phyloP scores from a whole-genome alignment of 2,329 filamentous ascomycete species.

The Arthrinium phaeospermum region DNA sequence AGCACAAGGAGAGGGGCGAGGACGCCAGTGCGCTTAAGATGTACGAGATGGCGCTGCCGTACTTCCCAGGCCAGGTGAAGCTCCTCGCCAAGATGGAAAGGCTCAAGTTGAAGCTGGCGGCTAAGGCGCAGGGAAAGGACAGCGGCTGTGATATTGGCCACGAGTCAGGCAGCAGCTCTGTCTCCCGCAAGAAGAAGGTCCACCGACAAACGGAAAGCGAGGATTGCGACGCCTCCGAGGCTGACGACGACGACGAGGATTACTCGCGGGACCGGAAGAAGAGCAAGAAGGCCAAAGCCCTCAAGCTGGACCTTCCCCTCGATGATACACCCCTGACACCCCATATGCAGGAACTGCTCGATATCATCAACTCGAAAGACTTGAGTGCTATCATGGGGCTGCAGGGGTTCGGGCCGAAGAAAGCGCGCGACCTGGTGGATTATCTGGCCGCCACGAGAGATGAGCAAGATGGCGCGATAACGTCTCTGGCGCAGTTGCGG shows the following conservation, averaged over 20 bases:
- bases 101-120: slow-evolving; percentile 58
- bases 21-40: slow-evolving; percentile 79
- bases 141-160: slow-evolving; percentile 23
- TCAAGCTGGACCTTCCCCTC: slow-evolving; percentile 25
- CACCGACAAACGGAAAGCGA: slow-evolving; percentile 27
- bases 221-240: slow-evolving; percentile 29
- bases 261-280: slow-evolving; percentile 31
- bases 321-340: slow-evolving; percentile 52
- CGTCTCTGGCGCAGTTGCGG: slow-evolving; percentile 53
- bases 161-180: slow-evolving; percentile 14
- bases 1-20: slow-evolving; percentile 85
- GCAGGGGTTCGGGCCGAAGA: slow-evolving; percentile 75
- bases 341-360: slow-evolving; percentile 66
- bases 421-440: slow-evolving; percentile 66
- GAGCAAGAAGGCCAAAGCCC: slow-evolving; percentile 31
- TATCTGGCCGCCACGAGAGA: slow-evolving; percentile 53
- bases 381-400: slow-evolving; percentile 68
- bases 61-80: slow-evolving; percentile 86
- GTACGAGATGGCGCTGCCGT: slow-evolving; percentile 84
- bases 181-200: slow-evolving; percentile 25
- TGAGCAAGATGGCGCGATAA: slow-evolving; percentile 33
- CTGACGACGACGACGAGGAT: slow-evolving; percentile 46
- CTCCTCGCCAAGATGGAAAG: slow-evolving; percentile 72
- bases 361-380: slow-evolving; percentile 77
- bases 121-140: slow-evolving; percentile 37